These are phyloP conservation scores for Aspergillus nomiae DNA, from an alignment of 2,329 filamentous ascomycete genomes.

Conservation along the genomic window DNA sequence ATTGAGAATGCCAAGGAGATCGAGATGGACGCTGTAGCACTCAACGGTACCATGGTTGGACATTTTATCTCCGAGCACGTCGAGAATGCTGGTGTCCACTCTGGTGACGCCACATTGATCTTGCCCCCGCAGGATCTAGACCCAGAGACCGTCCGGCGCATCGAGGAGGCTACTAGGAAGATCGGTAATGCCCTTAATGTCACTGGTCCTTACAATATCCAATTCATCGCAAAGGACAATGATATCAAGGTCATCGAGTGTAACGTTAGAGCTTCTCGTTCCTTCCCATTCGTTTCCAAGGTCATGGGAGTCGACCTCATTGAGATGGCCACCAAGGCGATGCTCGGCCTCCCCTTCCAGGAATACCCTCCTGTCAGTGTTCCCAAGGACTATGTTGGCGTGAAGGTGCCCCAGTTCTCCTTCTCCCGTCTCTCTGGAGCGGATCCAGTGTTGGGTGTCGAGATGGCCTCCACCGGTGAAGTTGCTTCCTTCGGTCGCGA, in stretches of 20 bases:
- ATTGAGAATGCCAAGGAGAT: slow-evolving; percentile 99
- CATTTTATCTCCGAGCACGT: slow-evolving; percentile 99
- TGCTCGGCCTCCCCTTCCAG: slow-evolving; percentile 78
- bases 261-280: slow-evolving; percentile 93
- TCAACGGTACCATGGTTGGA: slow-evolving; percentile 83
- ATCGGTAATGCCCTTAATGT: slow-evolving; percentile 93
- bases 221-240: slow-evolving; percentile 99
- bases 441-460: slow-evolving; percentile 93
- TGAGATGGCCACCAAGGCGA: slow-evolving; percentile 97
- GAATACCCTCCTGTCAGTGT: slow-evolving; percentile 80
- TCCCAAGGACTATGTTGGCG: slow-evolving; percentile 80
- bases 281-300: slow-evolving; percentile 98
- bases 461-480: slow-evolving; percentile 99
- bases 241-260: slow-evolving; percentile 99
- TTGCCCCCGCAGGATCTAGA: slow-evolving; percentile 92
- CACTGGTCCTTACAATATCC: slow-evolving; percentile 97
- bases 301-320: slow-evolving; percentile 97
- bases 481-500: slow-evolving; percentile 94
- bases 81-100: slow-evolving; percentile 97
- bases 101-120: slow-evolving; percentile 94
- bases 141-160: slow-evolving; percentile 81
- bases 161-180: slow-evolving; percentile 93
- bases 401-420: slow-evolving; percentile 98
- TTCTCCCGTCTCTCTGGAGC: slow-evolving; percentile 96
- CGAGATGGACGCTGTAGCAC: slow-evolving; percentile 97